A percentile compares a stretch with the other conserved stretches of the same genome.
Conservation (phyloP, 371 early-diverging fungal genomes). For the Apophysomyces elegans region DNA sequence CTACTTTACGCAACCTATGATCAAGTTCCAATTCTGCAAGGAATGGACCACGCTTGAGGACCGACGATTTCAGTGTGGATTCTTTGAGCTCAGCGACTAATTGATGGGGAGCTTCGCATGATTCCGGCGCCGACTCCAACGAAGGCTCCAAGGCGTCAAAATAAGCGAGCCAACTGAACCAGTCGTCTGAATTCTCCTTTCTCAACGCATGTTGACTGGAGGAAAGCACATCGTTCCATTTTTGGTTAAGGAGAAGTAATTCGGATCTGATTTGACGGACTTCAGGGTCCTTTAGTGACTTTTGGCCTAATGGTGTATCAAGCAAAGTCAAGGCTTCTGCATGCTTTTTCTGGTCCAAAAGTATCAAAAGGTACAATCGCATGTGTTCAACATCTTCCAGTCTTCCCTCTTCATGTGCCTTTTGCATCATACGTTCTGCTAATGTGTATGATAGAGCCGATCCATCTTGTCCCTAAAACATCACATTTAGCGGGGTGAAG, state of each 20-base stretch:
- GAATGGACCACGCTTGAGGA: constrained; percentile 71
- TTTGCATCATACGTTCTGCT: constrained; percentile 87
- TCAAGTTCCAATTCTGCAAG: constrained; percentile 77
- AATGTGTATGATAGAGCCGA: constrained; percentile 63
- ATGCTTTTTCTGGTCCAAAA: constrained; percentile 66
- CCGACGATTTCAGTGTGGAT: constrained; percentile 38
- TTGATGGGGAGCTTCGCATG: constrained; percentile 36
- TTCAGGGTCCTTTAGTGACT: constrained; percentile 69
- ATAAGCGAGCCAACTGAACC: constrained; percentile 69
- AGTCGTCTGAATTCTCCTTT: constrained; percentile 69
- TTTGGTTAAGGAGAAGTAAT: constrained; percentile 49
- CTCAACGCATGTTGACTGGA: constrained; percentile 47
- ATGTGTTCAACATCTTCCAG: constrained; percentile 61
- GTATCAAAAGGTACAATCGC: constrained; percentile 70
- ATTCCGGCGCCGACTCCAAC: constrained; percentile 14
- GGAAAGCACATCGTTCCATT: constrained; percentile 47
- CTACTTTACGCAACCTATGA: constrained; percentile 38
- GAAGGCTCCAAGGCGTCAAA: constrained; percentile 59
- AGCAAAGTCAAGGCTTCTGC: constrained; percentile 67
- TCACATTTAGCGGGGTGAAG: background rate
- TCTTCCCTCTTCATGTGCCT: constrained; percentile 74
- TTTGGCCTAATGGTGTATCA: constrained; percentile 60
- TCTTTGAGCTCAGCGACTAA: constrained; percentile 44
- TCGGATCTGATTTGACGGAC: constrained; percentile 65
- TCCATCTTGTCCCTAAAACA: constrained; percentile 32